Percentiles rank a stretch among this genome's conserved stretches.
phyloP scores from a whole-genome alignment of 768 basidiomycete species.

The Kwoniella pini region DNA sequence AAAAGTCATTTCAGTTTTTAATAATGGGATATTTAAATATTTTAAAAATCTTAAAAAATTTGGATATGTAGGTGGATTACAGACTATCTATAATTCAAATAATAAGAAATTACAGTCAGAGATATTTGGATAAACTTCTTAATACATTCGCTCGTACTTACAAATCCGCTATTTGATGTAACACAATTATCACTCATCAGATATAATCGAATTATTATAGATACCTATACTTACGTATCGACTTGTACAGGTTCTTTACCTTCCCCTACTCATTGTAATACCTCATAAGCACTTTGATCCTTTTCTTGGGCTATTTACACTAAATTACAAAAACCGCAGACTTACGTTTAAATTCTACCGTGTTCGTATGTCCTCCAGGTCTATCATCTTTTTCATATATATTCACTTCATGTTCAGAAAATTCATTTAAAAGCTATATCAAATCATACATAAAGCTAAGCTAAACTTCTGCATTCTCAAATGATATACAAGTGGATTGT shows the following conservation, averaged over 20 bases:
- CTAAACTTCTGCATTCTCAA: no score
- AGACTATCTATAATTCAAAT: conserved; percentile 75
- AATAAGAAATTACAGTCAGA: no score
- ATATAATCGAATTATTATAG: no score
- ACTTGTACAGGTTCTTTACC: conserved; percentile 60
- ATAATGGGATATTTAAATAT: conserved; percentile 59
- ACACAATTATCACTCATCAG: no score
- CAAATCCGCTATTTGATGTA: conserved; percentile 69
- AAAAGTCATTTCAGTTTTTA: conserved; percentile 75
- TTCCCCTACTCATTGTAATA: conserved; percentile 15
- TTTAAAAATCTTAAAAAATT: conserved; percentile 73
- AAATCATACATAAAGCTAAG: no score
- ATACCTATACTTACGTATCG: conserved; percentile 65
- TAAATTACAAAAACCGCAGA: neutral
- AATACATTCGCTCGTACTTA: conserved; percentile 49
- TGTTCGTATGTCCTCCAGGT: conserved; percentile 76
- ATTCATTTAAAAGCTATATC: conserved; percentile 67
- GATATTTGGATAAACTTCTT: no score
- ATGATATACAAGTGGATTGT: no score
- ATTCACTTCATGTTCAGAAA: conserved; percentile 73
- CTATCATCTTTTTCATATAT: conserved; percentile 69
- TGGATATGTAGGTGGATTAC: conserved; percentile 74
- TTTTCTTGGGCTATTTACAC: neutral
- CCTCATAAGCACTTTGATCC: neutral
- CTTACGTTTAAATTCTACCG: conserved; percentile 60